Base-by-base conservation (phyloP, 2,329 filamentous ascomycete species). In the Aaosphaeria arxii region DNA sequence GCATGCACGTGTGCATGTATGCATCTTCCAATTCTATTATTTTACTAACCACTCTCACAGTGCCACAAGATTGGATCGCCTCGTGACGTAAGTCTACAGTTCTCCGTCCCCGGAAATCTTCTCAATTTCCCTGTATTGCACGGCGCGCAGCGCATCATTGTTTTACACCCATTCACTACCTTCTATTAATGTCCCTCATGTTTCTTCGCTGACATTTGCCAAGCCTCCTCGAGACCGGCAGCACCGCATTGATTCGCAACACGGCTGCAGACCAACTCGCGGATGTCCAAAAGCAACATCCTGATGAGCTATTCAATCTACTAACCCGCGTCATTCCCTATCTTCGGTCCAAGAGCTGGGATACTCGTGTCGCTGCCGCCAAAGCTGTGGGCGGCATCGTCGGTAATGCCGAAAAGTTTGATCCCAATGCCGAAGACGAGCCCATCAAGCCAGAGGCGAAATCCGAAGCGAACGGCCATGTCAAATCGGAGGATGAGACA, bases 231-330 rank as follows among this genome's bases (percentile, higher is more conserved):
- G 94, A 99, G 80, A 97, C 94, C 49, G 94, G 94, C 61, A 97
- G 92, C 74, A 99, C 94, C 51, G 87, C 88, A 67, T 80, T 99
- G 58, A 97, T 99, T 67, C 87, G 95, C 59, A 95, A 96, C 67
- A 99, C 94, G 54, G 95, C 94, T 53, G 94, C 95, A 53, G 91
- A 95, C 66, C 94, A 99, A 74, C 81, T 99, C 54, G 94, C 91
- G 53, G 94, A 99, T 73, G 94, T 96, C 71, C 95, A 99, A 73
- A 97, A 96, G 69, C 89, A 94, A 70, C 94, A 97, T 63, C 94
- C 94, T 0, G 92, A 99, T 73, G 95, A 99, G 71, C 78, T 99
- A 1, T 97, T 97, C 74, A 96, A 97, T 66, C 81, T 99, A 5
- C 80, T 99, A 9, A 92, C 90, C 30, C 82, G 92, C 51, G 91